These are phyloP conservation scores for Colletotrichum cereale DNA, from an alignment of 2,329 filamentous ascomycete genomes.

Conservation along the genomic window DNA sequence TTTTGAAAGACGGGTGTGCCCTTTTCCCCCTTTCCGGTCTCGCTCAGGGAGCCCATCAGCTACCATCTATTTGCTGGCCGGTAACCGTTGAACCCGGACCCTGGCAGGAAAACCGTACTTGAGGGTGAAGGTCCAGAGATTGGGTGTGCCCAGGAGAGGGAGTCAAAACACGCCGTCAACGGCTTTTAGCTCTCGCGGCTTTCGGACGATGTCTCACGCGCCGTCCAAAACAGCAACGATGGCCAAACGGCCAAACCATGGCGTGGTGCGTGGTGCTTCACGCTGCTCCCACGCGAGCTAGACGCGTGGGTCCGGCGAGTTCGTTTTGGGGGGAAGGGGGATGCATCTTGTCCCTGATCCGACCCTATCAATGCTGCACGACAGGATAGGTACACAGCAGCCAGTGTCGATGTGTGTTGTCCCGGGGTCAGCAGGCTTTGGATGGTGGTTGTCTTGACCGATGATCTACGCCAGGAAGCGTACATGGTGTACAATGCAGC, in stretches of 20 bases:
- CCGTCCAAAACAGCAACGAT: constrained; percentile 29
- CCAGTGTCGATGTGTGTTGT: not conserved
- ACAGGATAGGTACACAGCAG: not conserved
- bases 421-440: not conserved
- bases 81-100: constrained; percentile 1
- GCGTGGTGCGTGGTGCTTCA: constrained; percentile 27
- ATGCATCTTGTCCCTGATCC: not conserved
- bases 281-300: constrained; percentile 22
- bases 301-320: constrained; percentile 15
- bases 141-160: not conserved
- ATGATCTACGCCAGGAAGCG: constrained; percentile 35
- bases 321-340: not conserved
- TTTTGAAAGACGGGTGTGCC: constrained; percentile 16
- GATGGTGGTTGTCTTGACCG: constrained; percentile 3
- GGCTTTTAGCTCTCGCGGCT: constrained; percentile 32
- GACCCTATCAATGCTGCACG: not conserved
- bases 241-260: constrained; percentile 21
- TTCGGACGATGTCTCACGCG: constrained; percentile 36
- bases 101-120: constrained; percentile 5
- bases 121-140: not conserved
- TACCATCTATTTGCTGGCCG: not conserved
- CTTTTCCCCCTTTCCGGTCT: not conserved
- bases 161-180: constrained; percentile 29
- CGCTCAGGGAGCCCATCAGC: not conserved
- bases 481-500: not conserved